phyloP scores from a whole-genome alignment of 208 protist genomes.

The Porcisia deanei region DNA sequence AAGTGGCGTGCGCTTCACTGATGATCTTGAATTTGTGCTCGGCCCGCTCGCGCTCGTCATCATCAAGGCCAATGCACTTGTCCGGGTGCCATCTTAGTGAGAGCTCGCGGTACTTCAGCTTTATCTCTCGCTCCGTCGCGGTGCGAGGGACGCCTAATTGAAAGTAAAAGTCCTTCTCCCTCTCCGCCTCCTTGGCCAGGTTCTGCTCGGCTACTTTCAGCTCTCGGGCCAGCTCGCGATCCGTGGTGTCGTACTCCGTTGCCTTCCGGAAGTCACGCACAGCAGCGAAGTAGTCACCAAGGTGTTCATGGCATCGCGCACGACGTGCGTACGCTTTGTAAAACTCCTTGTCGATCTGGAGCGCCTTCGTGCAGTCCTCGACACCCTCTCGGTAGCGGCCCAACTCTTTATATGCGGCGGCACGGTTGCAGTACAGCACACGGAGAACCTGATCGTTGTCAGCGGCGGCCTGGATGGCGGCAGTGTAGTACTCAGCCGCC shows the following conservation, averaged over 20 bases:
- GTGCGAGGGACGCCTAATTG: slow-evolving; percentile 74
- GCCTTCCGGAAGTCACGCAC: slow-evolving; percentile 88
- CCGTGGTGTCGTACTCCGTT: slow-evolving; percentile 63
- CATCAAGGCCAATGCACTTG: slow-evolving; percentile 78
- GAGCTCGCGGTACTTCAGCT: slow-evolving; percentile 87
- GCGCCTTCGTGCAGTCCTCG: slow-evolving; percentile 88
- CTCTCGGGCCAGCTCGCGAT: slow-evolving; percentile 73
- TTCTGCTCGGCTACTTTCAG: slow-evolving; percentile 67
- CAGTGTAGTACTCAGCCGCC: slow-evolving; percentile 78
- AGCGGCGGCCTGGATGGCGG: slow-evolving; percentile 59
- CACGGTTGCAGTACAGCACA: slow-evolving; percentile 92
- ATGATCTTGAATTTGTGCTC: slow-evolving; percentile 93
- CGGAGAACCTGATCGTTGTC: slow-evolving; percentile 84
- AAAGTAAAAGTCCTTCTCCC: slow-evolving; percentile 90
- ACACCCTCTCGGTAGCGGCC: slow-evolving; percentile 84
- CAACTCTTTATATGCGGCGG: slow-evolving; percentile 89
- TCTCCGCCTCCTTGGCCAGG: slow-evolving; percentile 75
- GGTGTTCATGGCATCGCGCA: slow-evolving; percentile 80
- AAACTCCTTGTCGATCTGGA: slow-evolving; percentile 82
- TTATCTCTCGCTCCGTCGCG: slow-evolving; percentile 80
- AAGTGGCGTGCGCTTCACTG: slow-evolving; percentile 80
- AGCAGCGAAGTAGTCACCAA: slow-evolving; percentile 80
- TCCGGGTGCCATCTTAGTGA: slow-evolving; percentile 91
- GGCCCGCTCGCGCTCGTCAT: slow-evolving; percentile 66
- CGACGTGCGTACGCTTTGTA: slow-evolving; percentile 90